phyloP scores from a whole-genome alignment of 768 basidiomycete genomes.

The Naganishia friedmannii region DNA sequence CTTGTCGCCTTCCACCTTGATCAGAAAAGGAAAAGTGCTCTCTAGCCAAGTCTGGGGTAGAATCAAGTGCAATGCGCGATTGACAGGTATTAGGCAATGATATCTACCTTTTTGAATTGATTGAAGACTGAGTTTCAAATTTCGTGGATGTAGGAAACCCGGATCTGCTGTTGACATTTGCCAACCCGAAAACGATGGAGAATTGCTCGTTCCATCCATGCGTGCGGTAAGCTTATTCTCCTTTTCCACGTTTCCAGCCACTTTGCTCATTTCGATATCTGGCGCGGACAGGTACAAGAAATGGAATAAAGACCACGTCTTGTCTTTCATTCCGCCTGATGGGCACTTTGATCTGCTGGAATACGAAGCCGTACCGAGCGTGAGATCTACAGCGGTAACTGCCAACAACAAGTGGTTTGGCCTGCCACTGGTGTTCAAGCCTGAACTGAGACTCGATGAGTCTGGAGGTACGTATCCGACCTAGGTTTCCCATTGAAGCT shows the following conservation, averaged over 20 bases:
- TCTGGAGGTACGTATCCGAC: conserved; percentile 53
- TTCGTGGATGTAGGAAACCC: conserved; percentile 65
- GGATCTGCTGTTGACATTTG: conserved; percentile 75
- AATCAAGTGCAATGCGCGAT: conserved; percentile 70
- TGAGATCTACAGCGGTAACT: conserved; percentile 52
- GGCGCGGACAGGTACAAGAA: conserved; percentile 65
- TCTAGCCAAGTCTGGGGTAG: conserved; percentile 70
- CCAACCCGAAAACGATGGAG: conserved; percentile 67
- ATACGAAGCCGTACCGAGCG: conserved; percentile 61
- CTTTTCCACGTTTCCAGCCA: neutral
- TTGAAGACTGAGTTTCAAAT: neutral
- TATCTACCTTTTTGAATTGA: neutral
- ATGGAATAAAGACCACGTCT: conserved; percentile 69
- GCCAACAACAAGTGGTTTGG: conserved; percentile 1
- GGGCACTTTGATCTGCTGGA: conserved; percentile 80
- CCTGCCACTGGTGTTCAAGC: conserved; percentile 40
- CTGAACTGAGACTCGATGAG: conserved; percentile 52
- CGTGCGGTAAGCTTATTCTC: conserved; percentile 63
- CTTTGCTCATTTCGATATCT: conserved; percentile 53
- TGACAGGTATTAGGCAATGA: conserved; percentile 61
- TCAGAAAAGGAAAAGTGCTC: conserved; percentile 67
- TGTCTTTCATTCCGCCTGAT: conserved; percentile 93
- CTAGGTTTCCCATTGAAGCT: neutral
- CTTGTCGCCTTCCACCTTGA: no score
- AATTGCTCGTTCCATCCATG: conserved; percentile 91